Base-by-base conservation (phyloP, 768 basidiomycete species). In the Dacryopinax spathularia region DNA sequence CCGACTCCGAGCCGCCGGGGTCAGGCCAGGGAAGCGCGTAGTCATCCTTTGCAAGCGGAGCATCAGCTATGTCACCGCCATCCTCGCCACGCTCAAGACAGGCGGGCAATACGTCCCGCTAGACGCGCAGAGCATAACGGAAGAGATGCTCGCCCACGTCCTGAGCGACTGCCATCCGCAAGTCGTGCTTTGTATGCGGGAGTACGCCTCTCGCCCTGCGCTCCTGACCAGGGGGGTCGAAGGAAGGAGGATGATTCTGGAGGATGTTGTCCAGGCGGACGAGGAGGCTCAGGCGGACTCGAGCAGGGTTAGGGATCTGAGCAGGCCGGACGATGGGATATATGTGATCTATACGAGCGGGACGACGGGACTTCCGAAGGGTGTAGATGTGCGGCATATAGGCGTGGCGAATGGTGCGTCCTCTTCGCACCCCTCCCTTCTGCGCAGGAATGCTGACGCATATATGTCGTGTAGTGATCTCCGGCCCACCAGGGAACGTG, bases 311-410 rank as follows among this genome's bases (percentile, higher is more conserved):
- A 76, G 22, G 72, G 71, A 15, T 68, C 76, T 20, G 72, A 71
- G 7, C n/a, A 39, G 36, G 33, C n/a, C 61, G 27, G 56, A 56
- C 13, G 78, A 83, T 66, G 77, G 79, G 33, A 79, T 77, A 10
- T 84, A 84, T 71, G 78, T 83, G 36, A 84, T 85, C 41, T 85
- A 83, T 70, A 85, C 83, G 12, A 35, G 65, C 79, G 80, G 79
- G 29, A 81, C 83, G 9, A 83, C 79, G 39, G 84, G 83, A 1
- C 75, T 78, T 33, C 83, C 83, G 1, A 84, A 84, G 70, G 83
- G 82, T 29, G 78, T 85, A 12, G 79, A 82, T 62, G 82, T 85
- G n/a, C 79, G 73, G 65, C 84, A 85, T 68, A 71, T 74, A 43
- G 83, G 82, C 71, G 80, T 83, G n/a, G 79, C 77, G 16, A 85